Percentiles rank a stretch among this genome's conserved stretches.
phyloP scores from a whole-genome alignment of 495 filamentous ascomycete species.

The Xylaria intraflava region DNA sequence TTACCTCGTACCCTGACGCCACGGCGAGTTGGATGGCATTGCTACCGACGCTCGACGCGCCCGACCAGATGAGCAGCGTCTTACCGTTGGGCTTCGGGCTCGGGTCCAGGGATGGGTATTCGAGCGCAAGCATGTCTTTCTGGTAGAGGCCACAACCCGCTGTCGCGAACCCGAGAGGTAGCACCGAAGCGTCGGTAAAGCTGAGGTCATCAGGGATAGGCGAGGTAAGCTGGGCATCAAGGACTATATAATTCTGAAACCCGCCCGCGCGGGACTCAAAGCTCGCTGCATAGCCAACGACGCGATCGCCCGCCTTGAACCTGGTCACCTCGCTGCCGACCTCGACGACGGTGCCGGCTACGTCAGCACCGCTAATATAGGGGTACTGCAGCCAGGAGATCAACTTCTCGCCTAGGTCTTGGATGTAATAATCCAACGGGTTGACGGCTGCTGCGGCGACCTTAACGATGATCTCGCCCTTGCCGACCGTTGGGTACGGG shows the following conservation, averaged over 20 bases:
- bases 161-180: conserved; percentile 44
- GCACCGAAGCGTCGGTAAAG: conserved; percentile 36
- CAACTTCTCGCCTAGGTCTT: conserved; percentile 16
- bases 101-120: conserved; percentile 13
- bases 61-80: conserved; percentile 53
- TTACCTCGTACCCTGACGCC: conserved; percentile 53
- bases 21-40: conserved; percentile 58
- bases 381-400: conserved; percentile 33
- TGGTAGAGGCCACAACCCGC: conserved; percentile 41
- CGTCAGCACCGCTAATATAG: conserved; percentile 43
- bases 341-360: conserved; percentile 45
- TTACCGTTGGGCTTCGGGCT: conserved; percentile 19
- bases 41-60: conserved; percentile 52
- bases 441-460: conserved; percentile 31
- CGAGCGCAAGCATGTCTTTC: conserved; percentile 30
- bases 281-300: conserved; percentile 22
- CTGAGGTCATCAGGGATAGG: conserved; percentile 35
- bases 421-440: conserved; percentile 39
- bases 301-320: conserved; percentile 44
- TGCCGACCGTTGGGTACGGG: conserved; percentile 13
- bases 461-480: conserved; percentile 24
- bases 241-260: conserved; percentile 35
- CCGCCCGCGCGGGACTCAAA: conserved; percentile 20
- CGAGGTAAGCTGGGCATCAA: conserved; percentile 13
- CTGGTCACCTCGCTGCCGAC: conserved; percentile 39